Percentiles rank a stretch among this genome's conserved stretches.
phyloP scores from a whole-genome alignment of 345 rosid species.

The Boechera stricta region DNA sequence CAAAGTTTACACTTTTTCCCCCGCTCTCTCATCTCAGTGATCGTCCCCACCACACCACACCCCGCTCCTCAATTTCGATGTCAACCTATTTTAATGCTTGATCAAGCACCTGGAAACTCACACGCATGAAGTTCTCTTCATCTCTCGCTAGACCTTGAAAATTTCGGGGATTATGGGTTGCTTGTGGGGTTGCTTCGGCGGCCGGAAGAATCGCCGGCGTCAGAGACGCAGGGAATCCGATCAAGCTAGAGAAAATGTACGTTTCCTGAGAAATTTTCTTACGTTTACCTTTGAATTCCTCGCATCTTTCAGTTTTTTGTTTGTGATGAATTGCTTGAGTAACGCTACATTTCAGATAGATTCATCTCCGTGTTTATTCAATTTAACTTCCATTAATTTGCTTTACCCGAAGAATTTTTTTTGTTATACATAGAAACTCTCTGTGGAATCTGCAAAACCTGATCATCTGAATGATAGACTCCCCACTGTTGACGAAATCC shows the following conservation, averaged over 20 bases:
- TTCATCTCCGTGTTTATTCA: background rate
- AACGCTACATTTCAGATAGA: background rate
- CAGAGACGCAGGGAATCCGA: conserved; percentile 54
- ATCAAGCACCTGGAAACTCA: conserved; percentile 17
- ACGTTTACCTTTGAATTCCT: background rate
- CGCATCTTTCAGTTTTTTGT: background rate
- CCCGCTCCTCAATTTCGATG: conserved; percentile 41
- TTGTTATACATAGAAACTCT: conserved; percentile 35
- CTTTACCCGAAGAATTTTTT: background rate
- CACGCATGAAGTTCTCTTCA: conserved; percentile 4
- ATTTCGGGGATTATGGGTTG: conserved; percentile 63
- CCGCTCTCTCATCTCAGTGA: conserved; percentile 33
- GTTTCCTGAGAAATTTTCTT: background rate
- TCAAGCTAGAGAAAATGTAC: conserved; percentile 58
- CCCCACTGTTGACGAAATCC: conserved; percentile 41
- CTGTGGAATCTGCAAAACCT: conserved; percentile 33
- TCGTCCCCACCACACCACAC: conserved; percentile 39
- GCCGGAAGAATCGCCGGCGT: conserved; percentile 65
- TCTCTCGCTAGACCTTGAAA: conserved; percentile 18
- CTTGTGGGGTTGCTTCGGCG: conserved; percentile 85
- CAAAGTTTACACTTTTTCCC: conserved; percentile 51
- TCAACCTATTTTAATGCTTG: conserved; percentile 35
- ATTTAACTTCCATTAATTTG: conserved; percentile 6
- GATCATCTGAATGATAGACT: conserved; percentile 39
- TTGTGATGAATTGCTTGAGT: background rate